Evolutionary conservation across 768 basidiomycete genomes (phyloP).

Genomic region (Panaeolus cyanescens): DNA sequence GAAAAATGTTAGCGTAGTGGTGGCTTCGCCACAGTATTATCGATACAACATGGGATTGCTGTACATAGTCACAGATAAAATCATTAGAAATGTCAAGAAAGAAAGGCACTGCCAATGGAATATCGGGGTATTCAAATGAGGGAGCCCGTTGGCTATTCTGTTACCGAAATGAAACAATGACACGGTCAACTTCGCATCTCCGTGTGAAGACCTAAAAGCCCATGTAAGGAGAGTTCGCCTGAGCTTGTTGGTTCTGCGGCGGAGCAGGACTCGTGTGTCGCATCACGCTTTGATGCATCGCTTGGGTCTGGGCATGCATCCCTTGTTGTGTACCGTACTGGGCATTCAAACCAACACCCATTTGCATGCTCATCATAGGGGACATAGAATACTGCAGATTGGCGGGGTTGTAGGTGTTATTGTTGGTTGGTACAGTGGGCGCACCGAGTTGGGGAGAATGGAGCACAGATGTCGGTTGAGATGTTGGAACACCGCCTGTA

Average conservation of each 20-base stretch:
- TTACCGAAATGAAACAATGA: neutral
- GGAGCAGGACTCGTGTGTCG: slow-evolving; percentile 75
- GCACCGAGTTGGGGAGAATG: slow-evolving; percentile 44
- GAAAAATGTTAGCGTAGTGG: neutral
- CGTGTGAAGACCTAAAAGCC: slow-evolving; percentile 27
- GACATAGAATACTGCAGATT: slow-evolving; percentile 59
- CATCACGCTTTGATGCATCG: slow-evolving; percentile 89
- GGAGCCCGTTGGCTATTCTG: neutral
- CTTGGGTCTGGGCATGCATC: slow-evolving; percentile 51
- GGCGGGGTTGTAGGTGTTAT: slow-evolving; percentile 55
- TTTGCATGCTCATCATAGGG: slow-evolving; percentile 66
- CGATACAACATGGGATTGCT: neutral
- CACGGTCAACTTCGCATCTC: neutral
- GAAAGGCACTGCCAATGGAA: neutral
- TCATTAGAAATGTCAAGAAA: slow-evolving; percentile 2
- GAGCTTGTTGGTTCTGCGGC: slow-evolving; percentile 24
- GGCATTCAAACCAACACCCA: slow-evolving; percentile 46
- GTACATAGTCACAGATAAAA: slow-evolving; percentile 1
- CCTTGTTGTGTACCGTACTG: slow-evolving; percentile 43
- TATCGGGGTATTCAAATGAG: neutral
- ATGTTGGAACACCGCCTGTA: slow-evolving; percentile 34
- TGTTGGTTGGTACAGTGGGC: slow-evolving; percentile 42
- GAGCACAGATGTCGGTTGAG: slow-evolving; percentile 36
- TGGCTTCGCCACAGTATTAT: neutral
- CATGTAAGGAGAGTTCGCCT: slow-evolving; percentile 24